Conservation (phyloP, 2,329 filamentous ascomycete genomes). For the Phialophora verrucosa region DNA sequence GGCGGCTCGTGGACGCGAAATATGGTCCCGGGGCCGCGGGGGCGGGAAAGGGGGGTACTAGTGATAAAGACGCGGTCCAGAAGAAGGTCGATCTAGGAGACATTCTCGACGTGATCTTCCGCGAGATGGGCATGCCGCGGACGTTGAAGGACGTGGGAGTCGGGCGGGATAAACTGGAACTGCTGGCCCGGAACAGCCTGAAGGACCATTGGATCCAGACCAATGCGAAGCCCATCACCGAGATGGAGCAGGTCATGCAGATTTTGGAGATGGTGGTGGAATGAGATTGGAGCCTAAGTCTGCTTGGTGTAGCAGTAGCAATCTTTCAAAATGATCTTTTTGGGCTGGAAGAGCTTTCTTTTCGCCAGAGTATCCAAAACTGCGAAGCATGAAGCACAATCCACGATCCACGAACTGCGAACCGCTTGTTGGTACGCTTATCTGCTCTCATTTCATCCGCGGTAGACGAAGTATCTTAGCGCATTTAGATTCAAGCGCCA, state of each 20-base stretch:
- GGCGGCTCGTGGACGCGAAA: slow-evolving; percentile 45
- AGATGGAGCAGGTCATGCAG: slow-evolving; percentile 58
- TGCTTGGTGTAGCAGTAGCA: no score
- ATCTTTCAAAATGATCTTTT: no score
- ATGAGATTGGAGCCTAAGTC: background rate
- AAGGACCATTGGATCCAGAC: slow-evolving; percentile 58
- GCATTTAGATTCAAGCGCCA: no score
- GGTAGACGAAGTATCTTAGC: no score
- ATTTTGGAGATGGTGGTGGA: slow-evolving; percentile 54
- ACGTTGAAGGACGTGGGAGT: slow-evolving; percentile 60
- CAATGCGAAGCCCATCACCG: slow-evolving; percentile 57
- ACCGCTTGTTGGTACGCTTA: no score
- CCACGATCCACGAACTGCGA: no score
- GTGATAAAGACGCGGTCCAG: no score
- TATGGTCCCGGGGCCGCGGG: slow-evolving; percentile 15
- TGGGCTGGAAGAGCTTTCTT: no score
- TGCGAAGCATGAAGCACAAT: no score
- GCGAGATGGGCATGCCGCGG: slow-evolving; percentile 60
- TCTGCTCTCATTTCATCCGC: no score
- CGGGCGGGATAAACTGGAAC: slow-evolving; percentile 54
- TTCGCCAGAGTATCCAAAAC: no score
- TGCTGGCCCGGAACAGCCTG: slow-evolving; percentile 57
- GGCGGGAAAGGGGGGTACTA: no score
- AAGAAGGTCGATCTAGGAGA: slow-evolving; percentile 55
- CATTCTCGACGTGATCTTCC: slow-evolving; percentile 58